Evolutionary conservation across 129 eudicot genomes (phyloP), one percentile per base, ranked within the genome.

Genomic region (Centaurea solstitialis): DNA sequence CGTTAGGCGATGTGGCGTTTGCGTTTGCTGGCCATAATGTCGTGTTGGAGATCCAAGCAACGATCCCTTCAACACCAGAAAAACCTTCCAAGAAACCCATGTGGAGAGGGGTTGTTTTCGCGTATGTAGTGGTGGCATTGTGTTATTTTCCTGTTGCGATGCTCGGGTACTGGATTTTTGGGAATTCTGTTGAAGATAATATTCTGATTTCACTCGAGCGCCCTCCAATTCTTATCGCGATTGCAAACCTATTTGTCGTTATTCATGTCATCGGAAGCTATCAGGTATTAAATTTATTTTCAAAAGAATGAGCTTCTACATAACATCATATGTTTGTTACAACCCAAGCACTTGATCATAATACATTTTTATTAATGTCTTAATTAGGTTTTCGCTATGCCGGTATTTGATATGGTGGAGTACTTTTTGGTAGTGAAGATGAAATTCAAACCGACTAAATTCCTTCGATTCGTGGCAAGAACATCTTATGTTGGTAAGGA

Each of bases 41-140:
- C 8, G 91, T 81, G 5, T 79, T 90, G 78, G 94, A 90, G 76
- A 90, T 90, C 69, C 94, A 90, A 70, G 94, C 94, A 5, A 83
- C 88, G 5, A 80, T 90, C 18, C 91, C 89, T 12, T 90, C 94
- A 28, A 77, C 88, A 15, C 87, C 88, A 0, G 90, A 81, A 67
- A 81, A 41, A 4, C 92, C 94, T 1, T 90, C 90, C 3, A 90
- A 82, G 41, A 88, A 79, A 72, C 84, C 90, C 22, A 90, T 90
- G 91, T 90, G 94, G 94, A 87, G 39, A 75, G 94, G 94, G 20
- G 88, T 81, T 23, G 2, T 81, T 4, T 26, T 84, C 0, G 90
- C 92, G 11, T 87, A 88, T 68, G 38, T 84, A 2, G 74, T 88
- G 50, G 92, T 90, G 69, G 94, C 86, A 4, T 53, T 88, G 15